phyloP scores from a whole-genome alignment of 2,329 filamentous ascomycete genomes.

The Venturia pyrina region DNA sequence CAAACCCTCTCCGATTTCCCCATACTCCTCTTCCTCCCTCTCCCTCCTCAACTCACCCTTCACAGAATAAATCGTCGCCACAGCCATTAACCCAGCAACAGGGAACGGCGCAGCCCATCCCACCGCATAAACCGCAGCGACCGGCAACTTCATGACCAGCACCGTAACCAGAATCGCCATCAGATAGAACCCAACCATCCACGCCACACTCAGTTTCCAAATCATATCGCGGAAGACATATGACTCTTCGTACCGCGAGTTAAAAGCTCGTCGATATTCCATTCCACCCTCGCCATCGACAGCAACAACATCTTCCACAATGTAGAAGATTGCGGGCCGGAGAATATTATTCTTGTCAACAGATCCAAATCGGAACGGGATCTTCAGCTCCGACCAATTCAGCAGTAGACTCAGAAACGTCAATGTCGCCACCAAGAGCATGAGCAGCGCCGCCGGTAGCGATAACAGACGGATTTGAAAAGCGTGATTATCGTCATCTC shows the following conservation, averaged over 20 bases:
- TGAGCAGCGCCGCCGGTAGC: conserved; percentile 6
- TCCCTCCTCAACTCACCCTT: conserved; percentile 4
- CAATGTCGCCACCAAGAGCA: conserved; percentile 9
- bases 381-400: background rate
- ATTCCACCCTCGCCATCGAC: conserved; percentile 54
- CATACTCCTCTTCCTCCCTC: background rate
- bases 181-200: conserved; percentile 22
- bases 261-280: conserved; percentile 41
- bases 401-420: conserved; percentile 6
- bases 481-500: conserved; percentile 7
- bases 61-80: conserved; percentile 10
- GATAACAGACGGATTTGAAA: conserved; percentile 9
- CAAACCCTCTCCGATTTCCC: background rate
- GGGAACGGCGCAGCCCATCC: conserved; percentile 12
- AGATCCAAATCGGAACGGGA: conserved; percentile 10
- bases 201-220: conserved; percentile 46
- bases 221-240: conserved; percentile 45
- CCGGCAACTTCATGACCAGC: conserved; percentile 4
- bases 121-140: conserved; percentile 8
- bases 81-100: conserved; percentile 8
- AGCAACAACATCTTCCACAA: conserved; percentile 58
- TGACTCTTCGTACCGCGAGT: conserved; percentile 44
- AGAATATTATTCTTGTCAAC: background rate
- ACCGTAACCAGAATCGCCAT: background rate
- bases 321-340: conserved; percentile 49